Evolutionary conservation across 169 alveolate genomes (phyloP).

Genomic region (Plasmodium vivax): DNA sequence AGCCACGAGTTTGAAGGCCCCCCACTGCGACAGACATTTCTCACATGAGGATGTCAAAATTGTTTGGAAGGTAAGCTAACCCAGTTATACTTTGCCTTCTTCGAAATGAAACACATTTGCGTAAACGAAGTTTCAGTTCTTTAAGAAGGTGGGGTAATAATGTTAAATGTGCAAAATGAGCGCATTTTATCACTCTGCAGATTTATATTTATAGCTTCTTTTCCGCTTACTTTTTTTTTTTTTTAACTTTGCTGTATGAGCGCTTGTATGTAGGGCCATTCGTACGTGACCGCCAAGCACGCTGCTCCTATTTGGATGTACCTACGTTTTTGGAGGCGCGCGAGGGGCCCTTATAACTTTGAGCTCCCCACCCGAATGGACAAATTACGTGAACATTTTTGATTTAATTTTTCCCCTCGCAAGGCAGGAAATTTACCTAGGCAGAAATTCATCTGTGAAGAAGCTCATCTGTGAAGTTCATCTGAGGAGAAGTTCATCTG

Average conservation of each 20-base stretch:
- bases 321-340: background rate
- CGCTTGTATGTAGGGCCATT: background rate
- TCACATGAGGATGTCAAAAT: background rate
- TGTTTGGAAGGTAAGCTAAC: background rate
- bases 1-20: background rate
- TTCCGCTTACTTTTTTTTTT: background rate
- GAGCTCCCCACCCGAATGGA: background rate
- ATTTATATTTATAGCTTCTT: background rate
- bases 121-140: background rate
- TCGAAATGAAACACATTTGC: background rate
- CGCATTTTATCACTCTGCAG: background rate
- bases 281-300: background rate
- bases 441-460: too few species aligned
- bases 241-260: background rate
- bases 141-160: background rate
- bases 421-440: background rate
- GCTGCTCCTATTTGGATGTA: background rate
- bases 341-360: background rate
- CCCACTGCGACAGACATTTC: background rate
- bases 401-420: background rate
- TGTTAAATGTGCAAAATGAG: background rate
- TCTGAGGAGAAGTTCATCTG: background rate
- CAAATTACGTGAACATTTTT: background rate
- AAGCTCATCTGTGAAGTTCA: too few species aligned
- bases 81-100: background rate